Conservation (phyloP, 345 rosid species). For the Gynandropsis gynandra region DNA sequence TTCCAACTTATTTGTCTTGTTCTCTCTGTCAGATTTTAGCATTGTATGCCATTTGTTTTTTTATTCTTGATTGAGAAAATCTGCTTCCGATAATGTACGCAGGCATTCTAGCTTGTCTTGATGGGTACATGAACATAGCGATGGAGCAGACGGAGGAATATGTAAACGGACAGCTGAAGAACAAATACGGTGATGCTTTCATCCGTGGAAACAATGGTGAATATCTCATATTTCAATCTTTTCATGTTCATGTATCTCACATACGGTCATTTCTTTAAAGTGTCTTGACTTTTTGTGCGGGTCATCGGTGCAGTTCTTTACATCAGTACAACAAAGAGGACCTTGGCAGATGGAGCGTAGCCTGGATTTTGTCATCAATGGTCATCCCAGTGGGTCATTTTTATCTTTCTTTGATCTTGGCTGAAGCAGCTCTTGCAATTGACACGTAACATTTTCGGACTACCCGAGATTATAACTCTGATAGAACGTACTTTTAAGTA, state of each 20-base stretch:
- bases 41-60: not conserved
- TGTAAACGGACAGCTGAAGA: conserved; percentile 75
- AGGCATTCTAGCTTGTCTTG: conserved; percentile 70
- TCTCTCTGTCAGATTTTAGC: no score
- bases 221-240: not conserved
- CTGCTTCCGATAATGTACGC: conserved; percentile 4
- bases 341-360: conserved; percentile 64
- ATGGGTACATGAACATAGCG: conserved; percentile 84
- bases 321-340: conserved; percentile 70
- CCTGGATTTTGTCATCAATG: not conserved
- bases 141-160: conserved; percentile 93
- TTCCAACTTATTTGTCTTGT: no score
- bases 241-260: not conserved
- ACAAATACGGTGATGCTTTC: conserved; percentile 84
- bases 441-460: not conserved
- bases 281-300: not conserved
- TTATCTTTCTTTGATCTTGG: not conserved
- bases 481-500: not conserved
- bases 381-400: not conserved
- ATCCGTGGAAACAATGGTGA: conserved; percentile 80
- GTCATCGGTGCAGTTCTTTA: conserved; percentile 53
- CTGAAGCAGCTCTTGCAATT: not conserved
- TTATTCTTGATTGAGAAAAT: not conserved
- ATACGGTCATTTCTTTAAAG: not conserved
- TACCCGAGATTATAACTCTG: not conserved